Evolutionary conservation across 768 basidiomycete species (phyloP).

Genomic region (Podaxis sp.): DNA sequence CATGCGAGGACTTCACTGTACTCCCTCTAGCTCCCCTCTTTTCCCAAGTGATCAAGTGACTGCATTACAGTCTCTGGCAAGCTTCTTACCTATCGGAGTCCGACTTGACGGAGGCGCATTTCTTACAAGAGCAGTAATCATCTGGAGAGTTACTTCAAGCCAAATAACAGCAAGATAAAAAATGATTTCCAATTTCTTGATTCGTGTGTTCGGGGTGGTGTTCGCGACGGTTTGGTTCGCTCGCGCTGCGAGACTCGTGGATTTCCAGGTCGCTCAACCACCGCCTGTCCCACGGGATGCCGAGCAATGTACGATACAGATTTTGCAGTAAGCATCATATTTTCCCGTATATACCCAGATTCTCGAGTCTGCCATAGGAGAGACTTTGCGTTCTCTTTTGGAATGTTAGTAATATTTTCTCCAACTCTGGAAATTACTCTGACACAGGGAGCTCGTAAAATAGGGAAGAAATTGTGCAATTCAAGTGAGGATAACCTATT

Average conservation of each 20-base stretch:
- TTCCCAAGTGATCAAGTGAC: not conserved
- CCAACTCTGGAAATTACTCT: not conserved
- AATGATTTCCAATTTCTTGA: not conserved
- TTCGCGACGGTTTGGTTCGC: constrained; percentile 14
- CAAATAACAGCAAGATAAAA: not conserved
- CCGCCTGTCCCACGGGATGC: constrained; percentile 59
- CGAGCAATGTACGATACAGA: constrained; percentile 58
- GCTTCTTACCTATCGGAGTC: constrained; percentile 1
- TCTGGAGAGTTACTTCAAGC: not conserved
- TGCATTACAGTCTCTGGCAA: not conserved
- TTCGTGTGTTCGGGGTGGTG: constrained; percentile 5
- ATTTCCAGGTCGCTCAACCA: constrained; percentile 73
- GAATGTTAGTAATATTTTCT: constrained; percentile 38
- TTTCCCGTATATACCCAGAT: not conserved
- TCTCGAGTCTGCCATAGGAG: constrained; percentile 29
- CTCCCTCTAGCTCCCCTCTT: constrained; percentile 7
- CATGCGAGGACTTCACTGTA: not conserved
- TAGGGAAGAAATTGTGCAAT: constrained; percentile 63
- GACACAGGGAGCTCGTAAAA: not conserved
- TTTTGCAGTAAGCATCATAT: constrained; percentile 44
- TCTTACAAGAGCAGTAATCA: not conserved
- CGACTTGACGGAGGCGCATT: not conserved
- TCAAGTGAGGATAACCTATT: constrained; percentile 33
- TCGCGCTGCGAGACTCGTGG: constrained; percentile 44
- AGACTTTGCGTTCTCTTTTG: constrained; percentile 71